Evolutionary conservation across 164 flowering plant genomes (phyloP), one percentile per base, ranked within the genome.

Genomic region (Houttuynia cordata): DNA sequence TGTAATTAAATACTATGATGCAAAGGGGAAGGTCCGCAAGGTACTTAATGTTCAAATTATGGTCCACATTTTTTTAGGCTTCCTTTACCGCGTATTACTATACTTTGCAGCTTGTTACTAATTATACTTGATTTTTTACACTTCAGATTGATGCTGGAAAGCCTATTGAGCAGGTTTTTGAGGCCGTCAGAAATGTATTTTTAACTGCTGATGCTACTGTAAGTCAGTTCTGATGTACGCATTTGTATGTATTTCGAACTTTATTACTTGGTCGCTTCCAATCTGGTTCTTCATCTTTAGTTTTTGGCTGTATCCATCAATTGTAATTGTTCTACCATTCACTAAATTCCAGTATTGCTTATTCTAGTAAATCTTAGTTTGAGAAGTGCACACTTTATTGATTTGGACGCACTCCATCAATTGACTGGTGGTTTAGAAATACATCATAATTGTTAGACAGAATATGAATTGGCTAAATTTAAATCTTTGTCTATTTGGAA

Each of bases 81-180:
- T 41, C n/a, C n/a, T 40, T 39, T 59, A 51, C 34, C 19, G 0
- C 24, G 25, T 13, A 17, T 6, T 19, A 10, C 20, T 12, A 42
- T 13, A 34, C 18, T 22, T 41, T 47, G 1, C 25, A 13, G 25
- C 47, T 4, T 19, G n/a, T 58, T 34, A 15, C 63, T 69, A 47
- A 53, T 42, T 24, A 25, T 0, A 25, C 20, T 22, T n/a, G 8
- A 10, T 21, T 54, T 20, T 24, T 23, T 54, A 20, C 1, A 40
- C 58, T 45, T n/a, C 67, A 89, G 96, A 83, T 92, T 74, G 85
- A 87, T 80, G 96, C 98, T 63, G 83, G 72, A 61, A 85, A 79
- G 80, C 84, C 96, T 24, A 57, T 80, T 67, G 86, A 68, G 52
- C 89, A 87, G 74, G 96, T 87, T 62, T 89, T 87, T 63, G 84